Evolutionary conservation across 192 early-diverging fungal genomes (phyloP).

Genomic region (Coemansia sp.): DNA sequence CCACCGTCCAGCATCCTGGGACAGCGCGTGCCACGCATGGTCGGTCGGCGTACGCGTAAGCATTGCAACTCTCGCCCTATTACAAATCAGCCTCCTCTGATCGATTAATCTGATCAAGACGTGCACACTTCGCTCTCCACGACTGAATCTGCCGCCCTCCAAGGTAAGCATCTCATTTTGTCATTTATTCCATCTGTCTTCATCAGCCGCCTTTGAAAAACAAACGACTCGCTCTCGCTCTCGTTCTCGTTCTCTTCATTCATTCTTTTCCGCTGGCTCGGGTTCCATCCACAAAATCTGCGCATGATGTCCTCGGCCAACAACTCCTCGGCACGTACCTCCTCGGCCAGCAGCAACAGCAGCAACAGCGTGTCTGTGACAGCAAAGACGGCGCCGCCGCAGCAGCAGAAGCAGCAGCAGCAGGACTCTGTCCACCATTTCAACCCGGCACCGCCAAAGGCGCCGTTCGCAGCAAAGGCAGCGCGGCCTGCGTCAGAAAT

Average conservation of each 20-base stretch:
- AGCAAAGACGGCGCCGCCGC: background rate
- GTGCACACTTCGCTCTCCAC: too few relatives aligned
- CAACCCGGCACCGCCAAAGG: constrained; percentile 20
- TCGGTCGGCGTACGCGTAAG: too few relatives aligned
- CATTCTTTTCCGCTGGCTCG: too few relatives aligned
- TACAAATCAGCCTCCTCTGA: background rate
- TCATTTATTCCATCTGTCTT: background rate
- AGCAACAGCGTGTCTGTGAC: constrained; percentile 8
- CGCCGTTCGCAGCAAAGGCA: constrained; percentile 28
- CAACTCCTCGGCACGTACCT: constrained; percentile 8
- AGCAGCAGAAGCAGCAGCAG: constrained; percentile 6
- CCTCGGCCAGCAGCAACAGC: constrained; percentile 17
- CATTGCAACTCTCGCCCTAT: too few relatives aligned
- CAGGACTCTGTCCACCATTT: constrained; percentile 13
- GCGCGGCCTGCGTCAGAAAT: constrained; percentile 43
- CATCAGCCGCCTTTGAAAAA: background rate
- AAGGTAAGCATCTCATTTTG: too few relatives aligned
- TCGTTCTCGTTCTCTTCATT: background rate
- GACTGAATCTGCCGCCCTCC: too few relatives aligned
- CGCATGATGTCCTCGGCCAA: constrained; percentile 40
- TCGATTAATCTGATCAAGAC: too few relatives aligned
- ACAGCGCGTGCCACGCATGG: too few relatives aligned
- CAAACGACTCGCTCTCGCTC: background rate
- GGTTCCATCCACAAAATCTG: too few relatives aligned
- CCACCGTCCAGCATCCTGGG: too few relatives aligned